Base-by-base conservation (phyloP, 257 asterid genomes). In the Coffea eugenioides region DNA sequence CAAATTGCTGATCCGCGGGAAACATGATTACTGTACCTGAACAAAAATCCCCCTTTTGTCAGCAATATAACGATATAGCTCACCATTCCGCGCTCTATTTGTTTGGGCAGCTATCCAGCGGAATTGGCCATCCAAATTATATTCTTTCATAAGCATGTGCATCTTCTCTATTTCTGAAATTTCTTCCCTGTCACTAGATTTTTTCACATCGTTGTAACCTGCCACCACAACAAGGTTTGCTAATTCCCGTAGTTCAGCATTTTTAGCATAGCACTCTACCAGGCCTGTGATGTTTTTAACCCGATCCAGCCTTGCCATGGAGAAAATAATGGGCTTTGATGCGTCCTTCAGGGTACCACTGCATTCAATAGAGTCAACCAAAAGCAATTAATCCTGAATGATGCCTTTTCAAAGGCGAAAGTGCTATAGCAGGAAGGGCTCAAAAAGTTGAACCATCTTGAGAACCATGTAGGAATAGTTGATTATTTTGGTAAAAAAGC, bases 271-370 rank as follows among this genome's bases (percentile, higher is more conserved):
- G 94, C 90, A 79, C 85, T 96, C 99, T 76, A 94, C 97, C 83
- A 94, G 82, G 16, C 99, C 99, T 0, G 97, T 77, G 39, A 96
- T 96, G 93, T 96, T 96, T 49, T 96, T 96, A 8, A 94, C 97
- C 15, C 81, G 92, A 83, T 96, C 99, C 18, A 96, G 99, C 92
- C 99, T 94, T 41, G 99, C 99, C 98, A 96, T 96, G 36, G 99
- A 92, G 89, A 96, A 96, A 51, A 96, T 92, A 75, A 94, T 86
- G 66, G 99, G 98, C 83, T 96, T 96, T 18, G 97, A 88, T 45
- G 79, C 85, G 79, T 94, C 97, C 78, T 83, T 73, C 82, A 96
- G 48, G 51, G 71, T 74, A 68, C 99, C 99, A 76, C 99, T 96
- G 93, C 81, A 79, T 16, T 51, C 34, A 48, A 51, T 70, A 14